Base-by-base conservation (phyloP, 2,329 filamentous ascomycete genomes). In the Juglanconis oblonga region DNA sequence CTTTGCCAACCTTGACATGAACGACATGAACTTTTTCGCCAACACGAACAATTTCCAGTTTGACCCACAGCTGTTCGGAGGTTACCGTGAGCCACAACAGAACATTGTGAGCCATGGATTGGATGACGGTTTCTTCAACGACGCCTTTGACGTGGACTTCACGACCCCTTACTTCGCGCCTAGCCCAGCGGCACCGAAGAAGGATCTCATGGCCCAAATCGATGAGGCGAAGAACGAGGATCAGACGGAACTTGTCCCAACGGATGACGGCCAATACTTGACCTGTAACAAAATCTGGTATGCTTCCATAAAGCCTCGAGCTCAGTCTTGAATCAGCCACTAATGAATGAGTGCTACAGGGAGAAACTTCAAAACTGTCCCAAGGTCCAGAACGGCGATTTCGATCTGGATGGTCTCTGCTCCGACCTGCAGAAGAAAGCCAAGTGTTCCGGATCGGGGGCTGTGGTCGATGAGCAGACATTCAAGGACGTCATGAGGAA, bases 211-310 rank as follows among this genome's bases (percentile, higher is more conserved):
- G 64, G 84, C 87, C 44, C 84, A 91, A 71, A 91, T 96, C 63
- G 92, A 96, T 69, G 87, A 85, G 14, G 78, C 87, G 62, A 87
- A 91, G 72, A 85, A 91, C 59, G 80, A 85, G 5, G 89, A 94
- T 7, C n/a, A 44, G 45, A 63, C 61, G 2, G 88, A 89, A 40
- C 72, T 80, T 45, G 76, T 87, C 4, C 69, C 73, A 63, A 63
- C 84, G 61, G 80, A 86, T 64, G 64, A 81, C 56, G 79, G 83
- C 36, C 80, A 88, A 66, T 82, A 91, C 70, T 81, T 97, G 68
- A 92, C 85, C 62, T 97, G 93, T 77, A 93, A 90, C 67, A 93
- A 95, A 72, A 93, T 98, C 55, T 98, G 94, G 94, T 97, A 84
- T 71, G 90, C 79, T 32, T 11, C 5, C 29, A 29, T 17, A 8